Evolutionary conservation across 2,329 filamentous ascomycete species (phyloP).

Genomic region (Ceratocystis smalleyi): DNA sequence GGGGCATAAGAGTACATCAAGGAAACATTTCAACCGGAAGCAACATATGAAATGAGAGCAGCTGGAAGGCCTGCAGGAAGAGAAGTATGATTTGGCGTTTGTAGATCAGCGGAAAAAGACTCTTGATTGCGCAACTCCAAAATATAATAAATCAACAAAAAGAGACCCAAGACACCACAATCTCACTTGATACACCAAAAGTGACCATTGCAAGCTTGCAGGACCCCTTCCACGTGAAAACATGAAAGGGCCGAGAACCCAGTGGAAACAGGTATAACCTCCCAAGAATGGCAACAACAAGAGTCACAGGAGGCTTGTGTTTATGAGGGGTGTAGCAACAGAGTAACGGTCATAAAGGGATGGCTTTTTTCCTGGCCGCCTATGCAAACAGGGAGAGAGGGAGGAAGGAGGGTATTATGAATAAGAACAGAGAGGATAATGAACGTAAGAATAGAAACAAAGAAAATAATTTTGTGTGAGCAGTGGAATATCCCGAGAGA

Average conservation of each 20-base stretch:
- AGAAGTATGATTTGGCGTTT: neutral
- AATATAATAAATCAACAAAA: neutral
- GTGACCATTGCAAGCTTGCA: neutral
- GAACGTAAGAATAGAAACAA: slow-evolving; percentile 15
- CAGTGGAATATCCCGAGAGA: neutral
- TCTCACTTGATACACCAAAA: neutral
- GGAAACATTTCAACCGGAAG: neutral
- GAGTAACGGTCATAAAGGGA: neutral
- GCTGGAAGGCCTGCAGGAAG: neutral
- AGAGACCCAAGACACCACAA: neutral
- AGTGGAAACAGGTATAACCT: neutral
- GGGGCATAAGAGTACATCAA: neutral
- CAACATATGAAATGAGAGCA: neutral
- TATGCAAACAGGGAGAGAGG: neutral
- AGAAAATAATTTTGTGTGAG: slow-evolving; percentile 5
- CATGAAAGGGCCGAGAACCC: neutral
- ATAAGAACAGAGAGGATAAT: slow-evolving; percentile 6
- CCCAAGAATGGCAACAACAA: neutral
- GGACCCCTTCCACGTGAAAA: slow-evolving; percentile 1
- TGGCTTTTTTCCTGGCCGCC: neutral
- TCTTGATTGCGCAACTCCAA: neutral
- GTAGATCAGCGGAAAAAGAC: slow-evolving; percentile 1
- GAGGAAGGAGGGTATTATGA: slow-evolving; percentile 14
- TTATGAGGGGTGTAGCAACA: neutral
- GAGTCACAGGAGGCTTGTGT: neutral